Evolutionary conservation across 1,284 basidiomycete species (phyloP).

Genomic region (Fomitopsis pinicola): DNA sequence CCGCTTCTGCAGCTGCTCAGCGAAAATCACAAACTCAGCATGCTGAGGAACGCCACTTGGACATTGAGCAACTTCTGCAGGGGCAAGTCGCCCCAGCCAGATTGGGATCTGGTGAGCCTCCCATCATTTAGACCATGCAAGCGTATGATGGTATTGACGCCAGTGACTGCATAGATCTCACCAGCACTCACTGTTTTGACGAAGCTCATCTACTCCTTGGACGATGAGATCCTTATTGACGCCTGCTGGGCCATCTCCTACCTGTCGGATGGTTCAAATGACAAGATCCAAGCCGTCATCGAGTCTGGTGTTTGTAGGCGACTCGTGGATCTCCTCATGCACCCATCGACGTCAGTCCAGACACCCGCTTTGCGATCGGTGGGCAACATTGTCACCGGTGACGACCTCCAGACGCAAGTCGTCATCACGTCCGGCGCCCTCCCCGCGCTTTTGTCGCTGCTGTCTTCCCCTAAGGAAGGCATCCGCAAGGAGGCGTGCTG

Average conservation of each 20-base stretch:
- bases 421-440: conserved; percentile 96
- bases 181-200: conserved; percentile 95
- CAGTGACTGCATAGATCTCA: conserved; percentile 64
- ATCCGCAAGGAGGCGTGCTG: conserved; percentile 98
- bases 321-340: conserved; percentile 97
- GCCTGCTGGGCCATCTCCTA: conserved; percentile 99
- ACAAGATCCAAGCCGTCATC: conserved; percentile 99
- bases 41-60: conserved; percentile 98
- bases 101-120: conserved; percentile 81
- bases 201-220: conserved; percentile 98
- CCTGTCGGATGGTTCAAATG: conserved; percentile 97
- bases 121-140: not conserved
- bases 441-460: conserved; percentile 85
- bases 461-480: conserved; percentile 96
- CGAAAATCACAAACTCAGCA: conserved; percentile 92
- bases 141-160: conserved; percentile 8
- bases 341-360: conserved; percentile 96
- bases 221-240: conserved; percentile 99
- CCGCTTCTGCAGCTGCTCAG: conserved; percentile 71
- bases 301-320: conserved; percentile 97
- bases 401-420: conserved; percentile 98
- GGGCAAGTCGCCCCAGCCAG: conserved; percentile 93
- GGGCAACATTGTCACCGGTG: conserved; percentile 98
- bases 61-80: conserved; percentile 97
- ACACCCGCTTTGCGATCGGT: conserved; percentile 97